These are phyloP conservation scores for Umbelopsis sp. DNA, from an alignment of 371 early-diverging fungal genomes.

Conservation along the genomic window DNA sequence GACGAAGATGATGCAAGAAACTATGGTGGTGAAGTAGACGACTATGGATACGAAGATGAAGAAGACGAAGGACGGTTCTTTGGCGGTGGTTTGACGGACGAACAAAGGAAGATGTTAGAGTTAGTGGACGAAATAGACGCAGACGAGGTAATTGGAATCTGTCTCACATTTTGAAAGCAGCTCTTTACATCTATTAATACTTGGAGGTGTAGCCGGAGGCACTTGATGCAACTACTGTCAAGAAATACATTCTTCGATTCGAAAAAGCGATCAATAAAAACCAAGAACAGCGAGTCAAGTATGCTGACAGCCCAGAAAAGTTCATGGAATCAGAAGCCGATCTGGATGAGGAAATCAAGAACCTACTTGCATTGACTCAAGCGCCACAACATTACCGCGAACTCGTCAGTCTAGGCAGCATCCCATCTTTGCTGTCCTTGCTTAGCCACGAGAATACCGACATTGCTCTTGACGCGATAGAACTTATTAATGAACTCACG, in stretches of 20 bases:
- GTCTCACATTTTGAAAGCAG: no score
- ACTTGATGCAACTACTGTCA: slow-evolving; percentile 67
- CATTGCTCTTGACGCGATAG: slow-evolving; percentile 84
- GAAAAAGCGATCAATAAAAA: slow-evolving; percentile 88
- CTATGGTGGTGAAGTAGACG: slow-evolving; percentile 26
- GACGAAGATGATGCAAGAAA: slow-evolving; percentile 36
- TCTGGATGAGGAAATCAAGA: slow-evolving; percentile 86
- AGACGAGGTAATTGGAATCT: slow-evolving; percentile 52
- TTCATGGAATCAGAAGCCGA: slow-evolving; percentile 96
- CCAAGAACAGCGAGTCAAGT: slow-evolving; percentile 85
- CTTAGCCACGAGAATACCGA: slow-evolving; percentile 94
- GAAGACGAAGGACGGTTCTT: slow-evolving; percentile 82
- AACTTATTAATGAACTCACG: slow-evolving; percentile 85
- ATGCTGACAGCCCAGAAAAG: slow-evolving; percentile 76
- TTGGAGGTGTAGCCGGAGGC: slow-evolving; percentile 42
- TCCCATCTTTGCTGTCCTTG: slow-evolving; percentile 70
- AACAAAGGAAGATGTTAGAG: slow-evolving; percentile 78
- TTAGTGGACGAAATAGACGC: slow-evolving; percentile 86
- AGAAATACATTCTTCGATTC: slow-evolving; percentile 78
- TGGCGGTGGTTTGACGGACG: slow-evolving; percentile 81
- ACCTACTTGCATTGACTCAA: slow-evolving; percentile 72
- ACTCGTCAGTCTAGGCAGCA: slow-evolving; percentile 70
- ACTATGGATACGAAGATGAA: slow-evolving; percentile 42
- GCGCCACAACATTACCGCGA: slow-evolving; percentile 80
- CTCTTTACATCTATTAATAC: background rate